Base-by-base conservation (phyloP, 2,329 filamentous ascomycete genomes). In the Tolypocladium paradoxum region DNA sequence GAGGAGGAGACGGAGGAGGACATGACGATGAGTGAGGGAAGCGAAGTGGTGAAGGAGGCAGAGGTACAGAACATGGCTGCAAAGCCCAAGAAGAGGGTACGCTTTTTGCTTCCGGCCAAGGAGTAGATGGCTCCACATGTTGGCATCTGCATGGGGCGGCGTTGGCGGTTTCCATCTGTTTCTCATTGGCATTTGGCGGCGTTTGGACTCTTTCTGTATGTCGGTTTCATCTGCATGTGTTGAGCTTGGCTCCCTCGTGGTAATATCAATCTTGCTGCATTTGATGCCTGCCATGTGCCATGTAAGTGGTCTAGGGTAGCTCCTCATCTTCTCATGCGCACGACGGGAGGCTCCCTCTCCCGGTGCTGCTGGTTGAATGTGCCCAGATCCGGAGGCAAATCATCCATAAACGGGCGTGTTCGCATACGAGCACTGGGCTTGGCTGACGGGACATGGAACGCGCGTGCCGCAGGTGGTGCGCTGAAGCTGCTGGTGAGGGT, bases 1-100 rank as follows among this genome's bases (percentile, higher is more conserved):
- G 75, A 79, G 64, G 79, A 82, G 63, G 78, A 82, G 67, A 75
- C 75, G 1, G 78, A 80, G 65, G 76, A 77, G 60, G 76, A 79
- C 59, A 63, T 74, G 27, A 65, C 71, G 22, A 66, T 72, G 65
- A 73, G 72, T 56, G 73, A 76, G 61, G 64, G 57, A 66, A 63
- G 65, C 49, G 62, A 68, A 56, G 62, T 9, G 58, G 56, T 53
- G 35, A 54, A 57, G 27, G 56, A 62, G 49, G 43, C n/a, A 54
- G 54, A 54, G 34, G 49, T 55, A 34, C 48, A 59, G 55, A 64
- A 58, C 65, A 68, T 68, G 71, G 63, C 68, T 66, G 68, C 68
- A 56, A 80, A 78, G 74, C 70, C 72, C 48, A 72, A 70, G 69
- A 81, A 81, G 76, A 78, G 64, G 69, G 78, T 82, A 52, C 71